Percentiles rank a stretch among this genome's conserved stretches.
phyloP scores from a whole-genome alignment of 768 basidiomycete species.

The Termitomyces sp. region DNA sequence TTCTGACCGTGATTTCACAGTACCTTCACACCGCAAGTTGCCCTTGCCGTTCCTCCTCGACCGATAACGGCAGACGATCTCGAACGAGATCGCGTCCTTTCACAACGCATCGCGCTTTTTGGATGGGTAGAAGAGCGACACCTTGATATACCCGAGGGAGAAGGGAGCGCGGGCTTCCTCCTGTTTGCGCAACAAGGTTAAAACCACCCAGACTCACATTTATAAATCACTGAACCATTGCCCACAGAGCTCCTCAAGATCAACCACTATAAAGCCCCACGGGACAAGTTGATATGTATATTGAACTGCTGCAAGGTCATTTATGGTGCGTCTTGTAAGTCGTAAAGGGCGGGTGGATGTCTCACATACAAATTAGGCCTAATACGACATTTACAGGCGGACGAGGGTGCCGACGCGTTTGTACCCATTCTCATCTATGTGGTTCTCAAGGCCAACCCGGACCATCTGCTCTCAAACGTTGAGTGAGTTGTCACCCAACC shows the following conservation, averaged over 20 bases:
- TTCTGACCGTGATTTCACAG: conserved; percentile 37
- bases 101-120: conserved; percentile 88
- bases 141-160: conserved; percentile 83
- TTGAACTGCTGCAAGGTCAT: conserved; percentile 99
- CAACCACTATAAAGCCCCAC: conserved; percentile 97
- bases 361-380: conserved; percentile 53
- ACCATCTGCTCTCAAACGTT: conserved; percentile 90
- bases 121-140: conserved; percentile 88
- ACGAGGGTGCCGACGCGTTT: conserved; percentile 92
- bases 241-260: conserved; percentile 85
- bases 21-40: conserved; percentile 89
- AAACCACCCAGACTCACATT: conserved; percentile 3
- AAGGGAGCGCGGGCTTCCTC: conserved; percentile 77
- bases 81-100: conserved; percentile 89
- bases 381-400: conserved; percentile 80
- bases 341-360: conserved; percentile 3
- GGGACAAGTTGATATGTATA: conserved; percentile 97
- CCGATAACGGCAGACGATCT: conserved; percentile 92
- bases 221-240: background rate
- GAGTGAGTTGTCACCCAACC: conserved; percentile 57
- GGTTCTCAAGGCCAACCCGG: conserved; percentile 91
- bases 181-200: conserved; percentile 87
- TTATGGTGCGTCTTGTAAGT: conserved; percentile 65
- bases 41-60: conserved; percentile 60
- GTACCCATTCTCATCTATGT: conserved; percentile 93